phyloP scores from a whole-genome alignment of 352 stramenopile species.

The Pythium inflatum region DNA sequence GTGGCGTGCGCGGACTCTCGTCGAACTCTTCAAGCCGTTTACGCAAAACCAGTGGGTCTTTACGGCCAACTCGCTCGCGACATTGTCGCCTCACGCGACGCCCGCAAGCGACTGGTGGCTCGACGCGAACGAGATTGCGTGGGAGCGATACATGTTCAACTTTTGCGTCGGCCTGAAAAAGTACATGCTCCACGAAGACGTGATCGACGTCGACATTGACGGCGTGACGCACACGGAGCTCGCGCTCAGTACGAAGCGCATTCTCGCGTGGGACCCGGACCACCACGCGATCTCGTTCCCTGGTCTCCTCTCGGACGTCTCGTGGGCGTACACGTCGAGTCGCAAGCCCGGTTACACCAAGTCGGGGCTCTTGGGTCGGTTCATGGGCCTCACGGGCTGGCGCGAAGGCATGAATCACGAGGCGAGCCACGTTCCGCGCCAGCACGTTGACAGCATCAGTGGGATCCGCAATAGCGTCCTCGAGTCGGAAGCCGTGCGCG shows the following conservation, averaged over 20 bases:
- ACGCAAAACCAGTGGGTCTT: slow-evolving; percentile 90
- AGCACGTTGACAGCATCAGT: slow-evolving; percentile 62
- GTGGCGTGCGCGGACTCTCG: slow-evolving; percentile 72
- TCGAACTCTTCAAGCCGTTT: slow-evolving; percentile 87
- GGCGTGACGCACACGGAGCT: slow-evolving; percentile 83
- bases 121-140: slow-evolving; percentile 75
- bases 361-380: slow-evolving; percentile 73
- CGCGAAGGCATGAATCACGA: slow-evolving; percentile 86
- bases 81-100: slow-evolving; percentile 37
- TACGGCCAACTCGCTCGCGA: slow-evolving; percentile 48
- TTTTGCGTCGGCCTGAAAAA: slow-evolving; percentile 84
- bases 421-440: slow-evolving; percentile 80
- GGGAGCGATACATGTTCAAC: slow-evolving; percentile 87
- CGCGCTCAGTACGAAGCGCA: slow-evolving; percentile 75
- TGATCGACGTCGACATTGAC: slow-evolving; percentile 84
- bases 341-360: slow-evolving; percentile 88
- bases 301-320: slow-evolving; percentile 81
- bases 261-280: slow-evolving; percentile 87
- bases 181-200: slow-evolving; percentile 81
- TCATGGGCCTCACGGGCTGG: slow-evolving; percentile 89
- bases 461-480: slow-evolving; percentile 76
- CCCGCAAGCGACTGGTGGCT: slow-evolving; percentile 53
- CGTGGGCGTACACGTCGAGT: slow-evolving; percentile 89
- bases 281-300: slow-evolving; percentile 90
- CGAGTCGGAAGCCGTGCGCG: slow-evolving; percentile 58